phyloP scores from a whole-genome alignment of 192 early-diverging fungal species.

The Helicostylum pulchrum region DNA sequence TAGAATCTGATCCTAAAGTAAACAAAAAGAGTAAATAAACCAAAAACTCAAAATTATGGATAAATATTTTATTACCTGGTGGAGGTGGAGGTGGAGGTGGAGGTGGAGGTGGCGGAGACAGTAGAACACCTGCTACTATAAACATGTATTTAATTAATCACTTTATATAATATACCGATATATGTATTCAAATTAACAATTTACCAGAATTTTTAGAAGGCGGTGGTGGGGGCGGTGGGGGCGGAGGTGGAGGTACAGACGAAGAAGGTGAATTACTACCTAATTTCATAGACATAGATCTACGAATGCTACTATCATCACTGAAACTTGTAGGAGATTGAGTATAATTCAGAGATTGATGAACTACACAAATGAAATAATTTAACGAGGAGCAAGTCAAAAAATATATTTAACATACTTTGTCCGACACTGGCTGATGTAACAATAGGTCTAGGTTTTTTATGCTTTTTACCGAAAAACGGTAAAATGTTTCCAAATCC shows the following conservation, averaged over 20 bases:
- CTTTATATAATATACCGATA: no score
- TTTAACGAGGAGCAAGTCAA: no score
- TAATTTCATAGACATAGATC: no score
- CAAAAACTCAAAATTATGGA: not conserved
- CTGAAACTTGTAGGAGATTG: no score
- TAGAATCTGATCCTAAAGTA: not conserved
- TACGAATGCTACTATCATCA: no score
- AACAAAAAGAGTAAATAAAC: not conserved
- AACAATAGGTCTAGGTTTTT: not conserved
- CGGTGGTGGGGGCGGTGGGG: constrained; percentile 28
- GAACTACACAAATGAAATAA: no score
- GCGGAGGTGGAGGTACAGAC: constrained; percentile 34
- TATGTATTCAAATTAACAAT: not conserved
- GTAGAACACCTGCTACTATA: no score
- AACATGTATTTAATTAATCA: no score
- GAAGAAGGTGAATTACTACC: not conserved
- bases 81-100: constrained; percentile 41
- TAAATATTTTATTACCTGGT: not conserved
- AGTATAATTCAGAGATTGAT: no score
- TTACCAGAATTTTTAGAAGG: constrained; percentile 28
- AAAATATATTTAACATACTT: no score
- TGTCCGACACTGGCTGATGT: no score
- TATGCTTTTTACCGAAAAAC: not conserved
- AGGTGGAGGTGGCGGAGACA: constrained; percentile 23
- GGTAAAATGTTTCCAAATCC: not conserved